These are phyloP conservation scores for Butyriboletus loyo DNA, from an alignment of 768 basidiomycete genomes.

Conservation along the genomic window DNA sequence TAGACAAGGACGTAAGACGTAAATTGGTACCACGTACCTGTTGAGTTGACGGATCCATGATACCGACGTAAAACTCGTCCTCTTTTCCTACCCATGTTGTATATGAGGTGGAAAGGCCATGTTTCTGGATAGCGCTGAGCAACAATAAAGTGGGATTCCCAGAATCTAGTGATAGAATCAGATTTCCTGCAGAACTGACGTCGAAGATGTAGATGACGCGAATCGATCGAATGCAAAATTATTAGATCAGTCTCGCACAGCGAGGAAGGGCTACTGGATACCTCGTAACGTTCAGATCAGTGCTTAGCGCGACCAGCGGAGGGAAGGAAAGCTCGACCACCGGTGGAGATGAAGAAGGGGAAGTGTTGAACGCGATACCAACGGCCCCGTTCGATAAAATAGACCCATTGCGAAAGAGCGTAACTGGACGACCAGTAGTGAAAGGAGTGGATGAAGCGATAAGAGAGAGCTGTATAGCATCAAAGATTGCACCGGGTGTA, in stretches of 20 bases:
- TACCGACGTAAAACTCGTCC: constrained; percentile 57
- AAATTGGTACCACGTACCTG: constrained; percentile 2
- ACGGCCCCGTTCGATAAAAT: constrained; percentile 66
- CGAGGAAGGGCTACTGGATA: constrained; percentile 23
- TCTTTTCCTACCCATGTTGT: constrained; percentile 42
- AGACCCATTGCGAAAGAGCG: constrained; percentile 56
- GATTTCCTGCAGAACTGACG: constrained; percentile 62
- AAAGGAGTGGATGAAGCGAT: constrained; percentile 76
- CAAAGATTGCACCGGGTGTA: not conserved
- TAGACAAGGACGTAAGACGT: not conserved
- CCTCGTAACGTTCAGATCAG: constrained; percentile 51
- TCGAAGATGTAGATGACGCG: not conserved
- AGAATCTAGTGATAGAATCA: constrained; percentile 56
- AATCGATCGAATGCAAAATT: not conserved
- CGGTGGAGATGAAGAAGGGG: constrained; percentile 6
- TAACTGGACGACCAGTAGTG: constrained; percentile 70
- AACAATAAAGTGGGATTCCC: constrained; percentile 62
- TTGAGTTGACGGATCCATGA: constrained; percentile 20
- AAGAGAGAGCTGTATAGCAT: constrained; percentile 53
- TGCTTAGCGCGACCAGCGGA: constrained; percentile 44
- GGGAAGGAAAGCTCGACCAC: constrained; percentile 30
- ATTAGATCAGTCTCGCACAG: not conserved
- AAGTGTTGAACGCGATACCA: constrained; percentile 50
- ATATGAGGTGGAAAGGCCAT: constrained; percentile 27
- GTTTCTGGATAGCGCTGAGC: constrained; percentile 47